Conservation (phyloP, 2,329 filamentous ascomycete genomes). For the Cryphonectria carpinicola region DNA sequence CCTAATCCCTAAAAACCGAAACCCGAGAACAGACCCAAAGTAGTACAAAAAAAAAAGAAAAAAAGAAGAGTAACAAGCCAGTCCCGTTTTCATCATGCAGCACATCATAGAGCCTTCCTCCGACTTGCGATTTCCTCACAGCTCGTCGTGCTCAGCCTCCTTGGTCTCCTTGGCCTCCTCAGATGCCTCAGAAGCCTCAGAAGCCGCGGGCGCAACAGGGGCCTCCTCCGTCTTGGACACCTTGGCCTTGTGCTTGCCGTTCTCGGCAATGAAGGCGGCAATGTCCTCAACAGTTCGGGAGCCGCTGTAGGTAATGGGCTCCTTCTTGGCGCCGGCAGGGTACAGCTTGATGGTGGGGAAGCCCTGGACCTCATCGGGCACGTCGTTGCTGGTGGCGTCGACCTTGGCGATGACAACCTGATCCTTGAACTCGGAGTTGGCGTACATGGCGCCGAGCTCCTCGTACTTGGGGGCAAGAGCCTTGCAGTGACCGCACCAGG, state of each 20-base stretch:
- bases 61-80: slow-evolving; percentile 18
- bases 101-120: slow-evolving; percentile 3
- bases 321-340: slow-evolving; percentile 85
- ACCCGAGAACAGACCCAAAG: slow-evolving; percentile 24
- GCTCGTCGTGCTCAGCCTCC: slow-evolving; percentile 70
- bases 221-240: slow-evolving; percentile 61
- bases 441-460: slow-evolving; percentile 79
- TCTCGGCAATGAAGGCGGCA: slow-evolving; percentile 89
- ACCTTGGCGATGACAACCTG: slow-evolving; percentile 96
- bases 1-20: slow-evolving; percentile 23
- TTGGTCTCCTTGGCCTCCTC: slow-evolving; percentile 51
- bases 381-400: slow-evolving; percentile 93
- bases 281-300: slow-evolving; percentile 90
- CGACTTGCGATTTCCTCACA: slow-evolving; percentile 57
- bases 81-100: slow-evolving; percentile 17
- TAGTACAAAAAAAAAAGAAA: slow-evolving; percentile 7
- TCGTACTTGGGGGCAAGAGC: slow-evolving; percentile 96
- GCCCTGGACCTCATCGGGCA: slow-evolving; percentile 93
- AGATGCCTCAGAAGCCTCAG: slow-evolving; percentile 53
- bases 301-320: slow-evolving; percentile 85
- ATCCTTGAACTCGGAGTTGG: slow-evolving; percentile 76
- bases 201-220: slow-evolving; percentile 53
- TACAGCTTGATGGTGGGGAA: slow-evolving; percentile 99
- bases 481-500: slow-evolving; percentile 99
- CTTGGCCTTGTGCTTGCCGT: slow-evolving; percentile 85